phyloP scores from a whole-genome alignment of 306 rosid species.

The Lithocarpus polystachyus region DNA sequence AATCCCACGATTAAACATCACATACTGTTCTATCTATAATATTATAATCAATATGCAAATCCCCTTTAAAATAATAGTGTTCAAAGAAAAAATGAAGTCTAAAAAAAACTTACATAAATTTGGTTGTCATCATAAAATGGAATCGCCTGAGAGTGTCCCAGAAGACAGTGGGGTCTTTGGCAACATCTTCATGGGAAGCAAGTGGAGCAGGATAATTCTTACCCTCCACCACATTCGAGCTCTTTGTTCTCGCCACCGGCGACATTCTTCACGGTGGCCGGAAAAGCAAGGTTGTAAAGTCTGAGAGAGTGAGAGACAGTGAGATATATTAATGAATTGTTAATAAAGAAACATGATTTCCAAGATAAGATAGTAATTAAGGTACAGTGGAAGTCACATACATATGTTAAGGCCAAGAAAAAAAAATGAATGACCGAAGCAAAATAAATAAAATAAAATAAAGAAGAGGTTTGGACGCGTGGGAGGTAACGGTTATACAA shows the following conservation, averaged over 20 bases:
- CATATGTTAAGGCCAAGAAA: no score
- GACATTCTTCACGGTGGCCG: conserved; percentile 37
- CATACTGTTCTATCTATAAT: not conserved
- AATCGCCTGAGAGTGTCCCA: conserved; percentile 93
- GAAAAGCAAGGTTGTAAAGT: not conserved
- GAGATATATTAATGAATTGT: conserved; percentile 11
- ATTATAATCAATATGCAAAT: conserved; percentile 1
- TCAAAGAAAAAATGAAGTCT: not conserved
- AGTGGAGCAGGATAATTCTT: conserved; percentile 68
- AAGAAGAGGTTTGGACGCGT: conserved; percentile 64
- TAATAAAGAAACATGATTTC: conserved; percentile 28
- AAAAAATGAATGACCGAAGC: no score
- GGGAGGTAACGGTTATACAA: conserved; percentile 67
- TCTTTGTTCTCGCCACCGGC: conserved; percentile 22
- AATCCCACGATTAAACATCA: not conserved
- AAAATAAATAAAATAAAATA: not conserved
- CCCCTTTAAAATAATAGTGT: not conserved
- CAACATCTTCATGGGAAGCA: conserved; percentile 62
- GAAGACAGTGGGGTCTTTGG: conserved; percentile 44
- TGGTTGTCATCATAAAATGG: conserved; percentile 74
- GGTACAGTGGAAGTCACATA: not conserved
- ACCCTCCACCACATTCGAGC: conserved; percentile 22
- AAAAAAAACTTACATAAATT: conserved; percentile 60
- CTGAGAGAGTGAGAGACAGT: not conserved
- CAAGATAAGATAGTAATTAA: conserved; percentile 41